These are phyloP conservation scores for Insectozyma bohioensis DNA, from an alignment of 1,139 yeast genomes.

Conservation along the genomic window DNA sequence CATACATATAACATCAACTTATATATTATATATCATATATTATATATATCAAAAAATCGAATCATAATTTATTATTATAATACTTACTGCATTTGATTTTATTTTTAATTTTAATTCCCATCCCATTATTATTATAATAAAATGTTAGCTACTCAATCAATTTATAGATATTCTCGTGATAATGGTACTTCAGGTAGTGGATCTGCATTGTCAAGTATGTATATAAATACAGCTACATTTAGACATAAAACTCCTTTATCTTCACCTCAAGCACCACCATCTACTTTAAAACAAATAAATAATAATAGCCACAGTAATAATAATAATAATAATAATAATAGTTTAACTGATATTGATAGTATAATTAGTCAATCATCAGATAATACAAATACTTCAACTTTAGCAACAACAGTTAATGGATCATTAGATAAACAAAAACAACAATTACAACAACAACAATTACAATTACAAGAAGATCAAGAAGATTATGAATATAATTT, in stretches of 20 bases:
- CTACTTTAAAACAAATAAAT: background rate
- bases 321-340: background rate
- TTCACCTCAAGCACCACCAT: constrained; percentile 1
- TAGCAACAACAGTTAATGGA: constrained; percentile 4
- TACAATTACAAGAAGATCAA: background rate
- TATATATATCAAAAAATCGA: no score
- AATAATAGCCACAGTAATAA: background rate
- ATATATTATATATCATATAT: no score
- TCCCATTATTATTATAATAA: background rate
- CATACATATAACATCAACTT: no score
- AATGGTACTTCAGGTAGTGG: no score
- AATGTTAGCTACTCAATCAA: no score
- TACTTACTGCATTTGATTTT: no score
- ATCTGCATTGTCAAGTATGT: background rate
- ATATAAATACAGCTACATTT: background rate
- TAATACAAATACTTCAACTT: constrained; percentile 5
- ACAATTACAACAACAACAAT: background rate
- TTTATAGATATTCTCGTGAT: no score
- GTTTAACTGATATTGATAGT: constrained; percentile 3
- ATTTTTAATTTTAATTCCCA: background rate
- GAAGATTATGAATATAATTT: background rate
- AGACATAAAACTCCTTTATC: background rate
- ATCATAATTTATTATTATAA: no score
- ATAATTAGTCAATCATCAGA: constrained; percentile 3
- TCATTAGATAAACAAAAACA: background rate